A percentile compares a stretch with the other conserved stretches of the same genome.
These are phyloP conservation scores for Colletotrichum destructivum DNA, from an alignment of 2,329 filamentous ascomycete genomes.

Conservation along the genomic window DNA sequence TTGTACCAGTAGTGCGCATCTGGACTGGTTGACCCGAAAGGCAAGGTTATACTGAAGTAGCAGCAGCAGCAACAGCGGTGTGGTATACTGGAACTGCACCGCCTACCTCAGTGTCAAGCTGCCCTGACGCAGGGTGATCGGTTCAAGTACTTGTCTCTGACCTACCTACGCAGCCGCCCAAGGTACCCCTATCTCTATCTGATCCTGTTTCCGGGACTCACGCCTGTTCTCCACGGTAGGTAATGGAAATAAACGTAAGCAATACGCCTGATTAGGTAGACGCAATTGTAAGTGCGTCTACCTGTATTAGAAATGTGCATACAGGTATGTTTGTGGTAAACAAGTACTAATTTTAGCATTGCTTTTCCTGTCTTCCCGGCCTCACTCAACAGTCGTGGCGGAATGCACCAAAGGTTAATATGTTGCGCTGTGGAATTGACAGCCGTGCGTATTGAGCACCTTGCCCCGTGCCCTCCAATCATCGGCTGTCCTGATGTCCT, in stretches of 20 bases:
- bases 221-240: slow-evolving; percentile 10
- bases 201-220: neutral
- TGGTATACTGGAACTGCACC: neutral
- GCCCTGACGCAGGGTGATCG: neutral
- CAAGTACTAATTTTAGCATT: slow-evolving; percentile 31
- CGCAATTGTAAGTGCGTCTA: slow-evolving; percentile 5
- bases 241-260: too few relatives aligned
- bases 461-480: neutral
- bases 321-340: slow-evolving; percentile 15
- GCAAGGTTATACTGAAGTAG: slow-evolving; percentile 12
- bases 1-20: slow-evolving; percentile 1
- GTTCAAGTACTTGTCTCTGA: neutral
- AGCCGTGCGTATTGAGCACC: neutral
- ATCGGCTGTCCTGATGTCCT: neutral
- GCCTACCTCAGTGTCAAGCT: neutral
- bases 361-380: neutral
- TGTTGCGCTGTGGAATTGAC: slow-evolving; percentile 5
- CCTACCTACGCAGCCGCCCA: neutral
- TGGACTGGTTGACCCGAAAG: neutral
- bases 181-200: neutral
- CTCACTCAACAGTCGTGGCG: slow-evolving; percentile 6
- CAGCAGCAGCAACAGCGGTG: neutral
- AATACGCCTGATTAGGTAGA: neutral
- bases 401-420: slow-evolving; percentile 20
- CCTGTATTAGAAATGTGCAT: neutral